Evolutionary conservation across 108 stramenopile genomes (phyloP).

Genomic region (Cyclotella cryptica): DNA sequence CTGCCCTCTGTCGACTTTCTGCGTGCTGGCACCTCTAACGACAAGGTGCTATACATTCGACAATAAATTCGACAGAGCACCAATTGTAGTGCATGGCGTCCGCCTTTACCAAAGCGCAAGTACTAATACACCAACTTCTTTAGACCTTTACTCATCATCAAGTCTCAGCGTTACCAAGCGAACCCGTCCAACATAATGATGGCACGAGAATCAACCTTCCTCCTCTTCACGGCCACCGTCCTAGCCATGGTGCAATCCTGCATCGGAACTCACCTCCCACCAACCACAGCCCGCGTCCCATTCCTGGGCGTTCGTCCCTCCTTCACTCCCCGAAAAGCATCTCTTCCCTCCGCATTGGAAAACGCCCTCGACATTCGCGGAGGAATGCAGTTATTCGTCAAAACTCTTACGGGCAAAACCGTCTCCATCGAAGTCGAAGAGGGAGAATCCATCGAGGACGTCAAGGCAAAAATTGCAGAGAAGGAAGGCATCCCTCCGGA

Average conservation of each 20-base stretch:
- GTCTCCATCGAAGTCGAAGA: constrained; percentile 97
- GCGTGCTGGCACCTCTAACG: too few species aligned
- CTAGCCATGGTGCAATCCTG: constrained; percentile 35
- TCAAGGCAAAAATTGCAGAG: constrained; percentile 97
- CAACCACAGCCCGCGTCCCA: constrained; percentile 1
- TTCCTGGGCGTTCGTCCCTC: constrained; percentile 13
- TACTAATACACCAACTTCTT: too few species aligned
- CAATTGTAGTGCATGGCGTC: neutral
- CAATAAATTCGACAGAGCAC: too few species aligned
- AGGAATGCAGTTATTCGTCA: constrained; percentile 97
- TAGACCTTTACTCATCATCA: neutral
- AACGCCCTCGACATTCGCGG: constrained; percentile 62
- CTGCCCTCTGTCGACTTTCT: too few species aligned
- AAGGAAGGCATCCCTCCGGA: constrained; percentile 97
- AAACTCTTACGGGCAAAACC: constrained; percentile 95
- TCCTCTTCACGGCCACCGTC: constrained; percentile 31
- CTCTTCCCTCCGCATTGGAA: constrained; percentile 18
- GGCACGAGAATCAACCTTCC: constrained; percentile 25
- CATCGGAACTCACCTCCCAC: constrained; percentile 21
- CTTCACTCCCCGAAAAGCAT: constrained; percentile 15
- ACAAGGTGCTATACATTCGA: too few species aligned
- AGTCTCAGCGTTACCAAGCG: neutral
- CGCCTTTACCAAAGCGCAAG: neutral
- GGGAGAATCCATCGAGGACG: constrained; percentile 96
- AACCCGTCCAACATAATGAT: constrained; percentile 15